Evolutionary conservation across 495 filamentous ascomycete species (phyloP).

Genomic region (Xylaria venustula): DNA sequence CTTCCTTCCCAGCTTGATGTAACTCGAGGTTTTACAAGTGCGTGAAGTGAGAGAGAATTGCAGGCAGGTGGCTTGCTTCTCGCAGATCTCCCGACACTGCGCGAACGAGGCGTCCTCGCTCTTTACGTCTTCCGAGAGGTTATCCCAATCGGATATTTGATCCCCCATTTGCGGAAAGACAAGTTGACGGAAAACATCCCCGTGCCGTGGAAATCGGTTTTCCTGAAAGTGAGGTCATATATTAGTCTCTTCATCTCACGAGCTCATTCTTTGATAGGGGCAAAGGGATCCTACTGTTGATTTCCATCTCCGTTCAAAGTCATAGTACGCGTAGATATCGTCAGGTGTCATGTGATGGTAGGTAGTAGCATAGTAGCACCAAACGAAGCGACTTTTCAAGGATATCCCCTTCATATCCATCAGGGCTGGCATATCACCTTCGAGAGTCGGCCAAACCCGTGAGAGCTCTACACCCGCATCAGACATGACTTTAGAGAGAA

Average conservation of each 20-base stretch:
- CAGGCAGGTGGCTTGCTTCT: constrained; percentile 30
- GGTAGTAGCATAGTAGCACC: constrained; percentile 42
- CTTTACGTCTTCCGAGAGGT: constrained; percentile 26
- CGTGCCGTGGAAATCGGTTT: constrained; percentile 8
- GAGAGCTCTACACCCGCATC: constrained; percentile 35
- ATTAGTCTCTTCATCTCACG: not conserved
- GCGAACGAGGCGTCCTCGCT: constrained; percentile 16
- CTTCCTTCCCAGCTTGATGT: not conserved
- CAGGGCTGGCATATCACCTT: constrained; percentile 30
- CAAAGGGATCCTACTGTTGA: constrained; percentile 13
- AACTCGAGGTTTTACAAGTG: constrained; percentile 24
- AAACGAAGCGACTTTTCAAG: constrained; percentile 33
- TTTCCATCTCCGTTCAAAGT: constrained; percentile 42
- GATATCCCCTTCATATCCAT: constrained; percentile 35
- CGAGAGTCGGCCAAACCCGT: constrained; percentile 38
- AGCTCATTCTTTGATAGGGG: not conserved
- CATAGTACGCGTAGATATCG: constrained; percentile 42
- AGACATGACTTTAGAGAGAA: constrained; percentile 41
- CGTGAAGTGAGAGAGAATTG: constrained; percentile 32
- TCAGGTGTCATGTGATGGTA: constrained; percentile 43
- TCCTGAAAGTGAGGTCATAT: not conserved
- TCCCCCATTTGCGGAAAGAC: constrained; percentile 20
- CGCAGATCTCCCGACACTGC: constrained; percentile 32
- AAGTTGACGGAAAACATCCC: constrained; percentile 34
- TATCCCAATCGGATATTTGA: constrained; percentile 35